Evolutionary conservation across 31 red algal species (phyloP), one percentile per base, ranked within the genome.

Genomic region (Asparagopsis taxiformis): DNA sequence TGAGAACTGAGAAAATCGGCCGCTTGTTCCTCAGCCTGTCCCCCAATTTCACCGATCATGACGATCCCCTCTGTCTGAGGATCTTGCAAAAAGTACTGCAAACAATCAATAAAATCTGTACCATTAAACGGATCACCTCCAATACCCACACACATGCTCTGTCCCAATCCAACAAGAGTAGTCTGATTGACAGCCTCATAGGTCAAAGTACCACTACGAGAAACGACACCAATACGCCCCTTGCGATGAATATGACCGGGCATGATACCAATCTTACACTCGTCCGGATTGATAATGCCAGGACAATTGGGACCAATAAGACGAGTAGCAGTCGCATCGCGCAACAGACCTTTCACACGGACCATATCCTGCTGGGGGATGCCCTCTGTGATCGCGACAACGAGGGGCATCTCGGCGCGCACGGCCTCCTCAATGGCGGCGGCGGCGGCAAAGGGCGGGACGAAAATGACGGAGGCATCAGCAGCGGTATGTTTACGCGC

Each of bases 31-130:
- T 99, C 97, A 22, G 92, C 97, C 38, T 76, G 76, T 4, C 97
- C 97, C 43, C 97, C 97, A 41, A 99, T 99, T 74, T 99, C 97
- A 21, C 97, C 97, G 63, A 99, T 99, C 97, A 99, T 95, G 17
- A 99, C 79, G 46, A 99, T 93, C 33, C 92, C 97, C 71, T 99
- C 75, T 13, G 97, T 99, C 43, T 88, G 71, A 9, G 34, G 26
- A 66, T 99, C 97, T 26, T 88, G 66, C 19, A 90, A 62, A 61
- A 99, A 99, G 19, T 68, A 62, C n/a, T 94, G 80, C 37, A 99
- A 65, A 43, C 92, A 95, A 64, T 99, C 97, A 61, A 99, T 92
- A 74, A 99, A 99, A 68, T 89, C 74, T 34, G 97, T 99, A 21
- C 97, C 97, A 77, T 95, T 92, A 69, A 99, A 93, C 26, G 91